Evolutionary conservation across 371 early-diverging fungal species (phyloP), one percentile per base, ranked within the genome.

Genomic region (Dichotomocladium elegans): DNA sequence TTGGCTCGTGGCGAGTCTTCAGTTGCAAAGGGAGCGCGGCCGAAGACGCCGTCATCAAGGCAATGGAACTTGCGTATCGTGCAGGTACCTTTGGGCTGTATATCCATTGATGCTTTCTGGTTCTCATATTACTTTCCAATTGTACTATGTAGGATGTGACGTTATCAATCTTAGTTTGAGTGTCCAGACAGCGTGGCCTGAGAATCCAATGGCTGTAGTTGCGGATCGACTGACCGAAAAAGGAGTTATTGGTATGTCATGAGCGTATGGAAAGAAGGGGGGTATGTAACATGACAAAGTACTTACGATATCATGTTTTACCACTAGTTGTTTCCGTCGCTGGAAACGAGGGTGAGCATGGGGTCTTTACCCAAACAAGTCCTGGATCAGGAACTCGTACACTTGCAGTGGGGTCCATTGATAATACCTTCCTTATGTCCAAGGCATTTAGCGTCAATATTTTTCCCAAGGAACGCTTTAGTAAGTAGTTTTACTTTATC

Each of bases 331-430:
- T 83, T 10, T 64, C 70, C 11, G 81, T 87, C 15, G 69, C 69
- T 4, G 85, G 86, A 6, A 88, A 88, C 50, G 64, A 77, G 31
- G 86, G 85, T 3, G 25, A 22, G 3, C 52, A 64, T 2, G 89
- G 89, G 7, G 53, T 72, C 11, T 79, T 58, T 51, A 53, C 68
- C 14, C 64, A 67, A 12, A 64, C 66, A 7, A 53, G 77, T 1
- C 83, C 86, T 12, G 77, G 72, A 8, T 68, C 79, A 24, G 71
- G 72, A 0, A 44, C 50, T 7, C 61, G 58, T n/a, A 78, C 72
- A 0, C 57, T 88, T 24, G 69, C 77, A 29, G 83, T 84, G 7
- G 89, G 81, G 3, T 85, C 88, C 5, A 62, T 86, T 25, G 87
- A 86, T 37, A 79, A 70, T 42, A 58, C 62, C 5, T 56, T 46